phyloP scores from a whole-genome alignment of 1,284 basidiomycete genomes.

The Schizophyllum commune region DNA sequence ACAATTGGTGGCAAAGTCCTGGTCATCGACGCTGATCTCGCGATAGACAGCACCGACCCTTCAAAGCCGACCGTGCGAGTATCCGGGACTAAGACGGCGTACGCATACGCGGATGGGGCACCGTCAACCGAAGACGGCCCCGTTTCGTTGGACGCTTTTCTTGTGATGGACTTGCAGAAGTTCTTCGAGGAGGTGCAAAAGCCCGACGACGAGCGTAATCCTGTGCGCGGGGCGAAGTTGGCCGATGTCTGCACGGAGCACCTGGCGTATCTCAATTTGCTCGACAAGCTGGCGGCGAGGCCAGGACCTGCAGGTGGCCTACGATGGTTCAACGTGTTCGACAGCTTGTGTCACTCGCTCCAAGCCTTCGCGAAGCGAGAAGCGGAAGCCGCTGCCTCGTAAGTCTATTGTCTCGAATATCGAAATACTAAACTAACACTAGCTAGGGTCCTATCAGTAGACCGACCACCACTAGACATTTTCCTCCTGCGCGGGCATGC shows the following conservation, averaged over 20 bases:
- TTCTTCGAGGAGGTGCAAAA: slow-evolving; percentile 59
- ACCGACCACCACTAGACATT: slow-evolving; percentile 52
- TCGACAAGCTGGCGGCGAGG: slow-evolving; percentile 53
- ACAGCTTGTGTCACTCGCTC: slow-evolving; percentile 40
- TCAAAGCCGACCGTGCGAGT: slow-evolving; percentile 35
- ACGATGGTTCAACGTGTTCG: slow-evolving; percentile 65
- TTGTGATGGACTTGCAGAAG: slow-evolving; percentile 42
- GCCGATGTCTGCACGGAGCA: slow-evolving; percentile 43
- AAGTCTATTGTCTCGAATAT: slow-evolving; percentile 18
- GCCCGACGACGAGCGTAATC: slow-evolving; percentile 40
- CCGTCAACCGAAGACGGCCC: slow-evolving; percentile 39
- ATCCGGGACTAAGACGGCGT: slow-evolving; percentile 59
- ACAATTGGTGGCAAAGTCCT: slow-evolving; percentile 69
- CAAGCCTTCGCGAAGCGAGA: slow-evolving; percentile 47
- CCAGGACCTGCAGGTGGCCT: slow-evolving; percentile 41
- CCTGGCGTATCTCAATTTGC: slow-evolving; percentile 60
- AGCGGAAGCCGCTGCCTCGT: slow-evolving; percentile 45
- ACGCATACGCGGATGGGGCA: slow-evolving; percentile 48
- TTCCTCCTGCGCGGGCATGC: slow-evolving; percentile 56
- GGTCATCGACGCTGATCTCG: slow-evolving; percentile 66
- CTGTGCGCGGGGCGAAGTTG: slow-evolving; percentile 39
- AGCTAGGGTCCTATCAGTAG: slow-evolving; percentile 28
- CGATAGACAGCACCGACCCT: slow-evolving; percentile 31
- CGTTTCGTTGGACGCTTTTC: slow-evolving; percentile 53
- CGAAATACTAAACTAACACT: slow-evolving; percentile 1